These are phyloP conservation scores for Clavariopsis aquatica DNA, from an alignment of 495 filamentous ascomycete genomes.

Conservation along the genomic window DNA sequence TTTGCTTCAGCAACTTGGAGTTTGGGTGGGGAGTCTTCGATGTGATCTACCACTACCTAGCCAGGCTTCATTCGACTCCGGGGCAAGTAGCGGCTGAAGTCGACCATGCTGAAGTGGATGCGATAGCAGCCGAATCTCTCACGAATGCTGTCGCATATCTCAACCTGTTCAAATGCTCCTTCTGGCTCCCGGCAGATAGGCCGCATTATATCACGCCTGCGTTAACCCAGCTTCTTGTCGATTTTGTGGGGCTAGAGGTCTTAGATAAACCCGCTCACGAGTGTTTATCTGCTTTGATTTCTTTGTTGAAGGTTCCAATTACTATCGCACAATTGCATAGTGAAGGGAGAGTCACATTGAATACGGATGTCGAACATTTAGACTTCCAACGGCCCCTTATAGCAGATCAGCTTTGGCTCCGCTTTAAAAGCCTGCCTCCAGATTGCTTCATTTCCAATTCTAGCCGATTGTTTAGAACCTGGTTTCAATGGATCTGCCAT, in stretches of 20 bases:
- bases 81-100: not conserved
- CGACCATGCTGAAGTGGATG: not conserved
- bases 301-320: not conserved
- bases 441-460: slow-evolving; percentile 6
- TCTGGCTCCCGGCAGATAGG: slow-evolving; percentile 9
- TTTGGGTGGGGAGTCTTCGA: not conserved
- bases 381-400: not conserved
- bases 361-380: not conserved
- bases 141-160: not conserved
- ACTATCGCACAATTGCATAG: not conserved
- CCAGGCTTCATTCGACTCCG: not conserved
- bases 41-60: not conserved
- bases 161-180: slow-evolving; percentile 21
- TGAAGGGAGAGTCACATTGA: not conserved
- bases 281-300: slow-evolving; percentile 22
- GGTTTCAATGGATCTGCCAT: slow-evolving; percentile 42
- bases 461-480: slow-evolving; percentile 23
- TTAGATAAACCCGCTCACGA: slow-evolving; percentile 22
- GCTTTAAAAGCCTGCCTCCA: slow-evolving; percentile 10
- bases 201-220: not conserved
- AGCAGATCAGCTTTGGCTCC: slow-evolving; percentile 2
- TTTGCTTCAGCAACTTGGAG: slow-evolving; percentile 8
- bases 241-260: slow-evolving; percentile 4
- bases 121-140: not conserved
- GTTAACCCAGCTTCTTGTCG: slow-evolving; percentile 3